Percentiles rank a stretch among this genome's conserved stretches.
Evolutionary conservation across 148 eudicot species (phyloP).

Genomic region (Persicaria tinctoria): DNA sequence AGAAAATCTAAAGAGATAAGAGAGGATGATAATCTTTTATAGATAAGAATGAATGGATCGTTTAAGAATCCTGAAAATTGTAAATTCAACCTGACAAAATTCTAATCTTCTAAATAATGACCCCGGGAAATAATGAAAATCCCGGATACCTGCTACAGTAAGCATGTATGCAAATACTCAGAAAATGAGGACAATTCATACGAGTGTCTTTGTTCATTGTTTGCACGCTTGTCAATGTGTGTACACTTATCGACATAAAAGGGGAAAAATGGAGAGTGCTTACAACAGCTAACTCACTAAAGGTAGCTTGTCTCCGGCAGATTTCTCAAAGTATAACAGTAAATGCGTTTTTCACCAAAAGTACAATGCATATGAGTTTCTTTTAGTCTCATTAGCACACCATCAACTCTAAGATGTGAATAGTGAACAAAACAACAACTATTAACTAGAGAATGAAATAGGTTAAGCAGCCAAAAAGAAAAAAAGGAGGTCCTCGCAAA

Average conservation of each 20-base stretch:
- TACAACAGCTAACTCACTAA: slow-evolving; percentile 60
- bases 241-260: too few species aligned
- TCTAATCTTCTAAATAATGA: not conserved
- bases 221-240: too few species aligned
- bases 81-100: not conserved
- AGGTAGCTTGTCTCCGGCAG: slow-evolving; percentile 36
- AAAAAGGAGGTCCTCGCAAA: not conserved
- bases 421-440: slow-evolving; percentile 13
- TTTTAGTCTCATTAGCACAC: slow-evolving; percentile 88
- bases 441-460: not conserved
- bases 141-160: not conserved
- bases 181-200: not conserved
- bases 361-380: slow-evolving; percentile 76
- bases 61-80: not conserved
- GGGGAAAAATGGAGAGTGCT: slow-evolving; percentile 18
- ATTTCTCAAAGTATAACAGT: slow-evolving; percentile 63
- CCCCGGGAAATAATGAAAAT: not conserved
- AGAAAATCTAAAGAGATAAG: too few species aligned
- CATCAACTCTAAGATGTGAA: slow-evolving; percentile 88
- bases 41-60: slow-evolving; percentile 17
- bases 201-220: too few species aligned
- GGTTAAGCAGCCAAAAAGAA: not conserved
- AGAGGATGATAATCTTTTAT: too few species aligned
- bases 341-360: slow-evolving; percentile 35
- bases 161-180: not conserved